These are phyloP conservation scores for Moricandia moricandioides DNA, from an alignment of 345 rosid genomes.

Conservation along the genomic window DNA sequence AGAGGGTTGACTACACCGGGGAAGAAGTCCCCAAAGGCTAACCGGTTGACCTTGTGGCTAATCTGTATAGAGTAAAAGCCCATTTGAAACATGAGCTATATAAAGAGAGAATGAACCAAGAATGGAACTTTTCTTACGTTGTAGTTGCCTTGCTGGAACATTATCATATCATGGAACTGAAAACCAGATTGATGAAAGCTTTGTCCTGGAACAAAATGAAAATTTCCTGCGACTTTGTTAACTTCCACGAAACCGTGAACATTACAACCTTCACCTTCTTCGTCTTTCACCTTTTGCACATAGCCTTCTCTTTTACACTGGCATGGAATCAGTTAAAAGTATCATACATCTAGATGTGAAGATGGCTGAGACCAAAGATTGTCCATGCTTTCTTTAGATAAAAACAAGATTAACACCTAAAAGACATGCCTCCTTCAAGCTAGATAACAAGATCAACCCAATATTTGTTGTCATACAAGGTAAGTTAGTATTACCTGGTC, in stretches of 20 bases:
- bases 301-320: constrained; percentile 94
- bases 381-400: neutral
- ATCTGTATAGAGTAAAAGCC: constrained; percentile 43
- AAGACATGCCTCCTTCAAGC: neutral
- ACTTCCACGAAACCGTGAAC: constrained; percentile 80
- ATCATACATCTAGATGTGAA: constrained; percentile 2
- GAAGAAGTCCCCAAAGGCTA: constrained; percentile 77
- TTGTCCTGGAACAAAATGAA: constrained; percentile 78
- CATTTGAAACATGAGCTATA: neutral
- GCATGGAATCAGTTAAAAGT: neutral
- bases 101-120: neutral
- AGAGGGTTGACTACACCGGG: constrained; percentile 92
- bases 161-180: constrained; percentile 62
- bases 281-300: constrained; percentile 72
- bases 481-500: constrained; percentile 56
- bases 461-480: neutral
- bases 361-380: neutral
- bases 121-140: constrained; percentile 53
- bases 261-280: constrained; percentile 92
- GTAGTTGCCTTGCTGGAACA: constrained; percentile 63
- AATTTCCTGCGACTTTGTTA: constrained; percentile 88
- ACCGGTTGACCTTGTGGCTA: constrained; percentile 71
- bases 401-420: neutral
- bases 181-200: constrained; percentile 77
- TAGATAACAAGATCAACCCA: neutral